phyloP scores from a whole-genome alignment of 2,329 filamentous ascomycete species.

The Cladophialophora bantiana region DNA sequence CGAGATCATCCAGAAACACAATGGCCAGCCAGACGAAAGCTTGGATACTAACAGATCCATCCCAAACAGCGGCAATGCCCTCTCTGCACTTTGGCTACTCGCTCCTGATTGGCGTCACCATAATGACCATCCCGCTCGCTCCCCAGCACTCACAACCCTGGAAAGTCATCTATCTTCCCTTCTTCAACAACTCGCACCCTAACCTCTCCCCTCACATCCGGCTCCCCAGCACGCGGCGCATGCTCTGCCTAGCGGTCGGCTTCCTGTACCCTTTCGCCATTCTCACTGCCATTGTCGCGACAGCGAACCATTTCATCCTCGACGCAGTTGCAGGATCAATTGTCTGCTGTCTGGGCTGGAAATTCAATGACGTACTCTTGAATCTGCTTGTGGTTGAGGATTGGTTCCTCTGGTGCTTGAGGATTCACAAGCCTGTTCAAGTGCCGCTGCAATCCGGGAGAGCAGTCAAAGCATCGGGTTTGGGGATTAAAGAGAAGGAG shows the following conservation, averaged over 20 bases:
- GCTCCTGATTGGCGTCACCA: constrained; percentile 73
- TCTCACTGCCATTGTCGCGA: constrained; percentile 71
- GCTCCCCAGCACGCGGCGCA: constrained; percentile 59
- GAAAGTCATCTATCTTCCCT: constrained; percentile 38
- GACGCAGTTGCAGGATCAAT: constrained; percentile 73
- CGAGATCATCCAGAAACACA: not conserved
- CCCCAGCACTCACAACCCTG: constrained; percentile 54
- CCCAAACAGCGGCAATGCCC: constrained; percentile 67
- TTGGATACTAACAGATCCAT: constrained; percentile 45
- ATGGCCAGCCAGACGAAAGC: not conserved
- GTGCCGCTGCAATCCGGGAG: constrained; percentile 14
- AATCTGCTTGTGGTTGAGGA: constrained; percentile 72
- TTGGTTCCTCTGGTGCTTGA: constrained; percentile 68
- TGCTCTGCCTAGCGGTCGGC: constrained; percentile 60
- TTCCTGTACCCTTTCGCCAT: constrained; percentile 71
- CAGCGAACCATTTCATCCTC: constrained; percentile 75
- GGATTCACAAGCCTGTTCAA: constrained; percentile 68
- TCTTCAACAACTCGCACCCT: constrained; percentile 43
- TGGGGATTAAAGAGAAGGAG: constrained; percentile 16
- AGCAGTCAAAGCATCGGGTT: not conserved
- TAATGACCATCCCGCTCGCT: constrained; percentile 69
- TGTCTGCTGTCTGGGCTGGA: constrained; percentile 71
- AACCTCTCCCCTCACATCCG: constrained; percentile 45
- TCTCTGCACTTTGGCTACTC: constrained; percentile 79
- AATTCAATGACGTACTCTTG: constrained; percentile 60